These are phyloP conservation scores for Blastomyces emzantsi DNA, from an alignment of 2,329 filamentous ascomycete species.

Conservation along the genomic window DNA sequence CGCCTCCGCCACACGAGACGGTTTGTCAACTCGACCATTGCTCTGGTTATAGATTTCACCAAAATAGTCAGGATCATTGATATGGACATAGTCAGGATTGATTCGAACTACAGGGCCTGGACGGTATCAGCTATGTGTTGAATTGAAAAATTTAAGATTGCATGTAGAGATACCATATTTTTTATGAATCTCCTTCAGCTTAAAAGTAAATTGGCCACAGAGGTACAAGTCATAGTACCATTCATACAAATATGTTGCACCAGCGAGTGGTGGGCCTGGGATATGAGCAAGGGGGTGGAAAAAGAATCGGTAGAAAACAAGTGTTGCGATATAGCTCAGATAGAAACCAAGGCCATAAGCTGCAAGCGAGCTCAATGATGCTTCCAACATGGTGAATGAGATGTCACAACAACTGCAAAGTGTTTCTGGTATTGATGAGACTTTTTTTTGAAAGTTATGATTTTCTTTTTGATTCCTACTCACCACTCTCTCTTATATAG, in stretches of 20 bases:
- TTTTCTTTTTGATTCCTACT: not conserved
- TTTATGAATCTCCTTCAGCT: conserved; percentile 24
- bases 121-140: not conserved
- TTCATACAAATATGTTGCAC: conserved; percentile 21
- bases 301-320: conserved; percentile 20
- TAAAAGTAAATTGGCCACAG: conserved; percentile 20
- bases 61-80: conserved; percentile 22
- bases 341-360: not conserved
- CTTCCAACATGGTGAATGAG: not conserved
- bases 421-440: not conserved
- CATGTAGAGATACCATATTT: conserved; percentile 20
- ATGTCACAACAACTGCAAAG: not conserved
- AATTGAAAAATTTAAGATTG: not conserved
- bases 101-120: conserved; percentile 23
- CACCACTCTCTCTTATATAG: not conserved
- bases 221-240: conserved; percentile 22
- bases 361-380: not conserved
- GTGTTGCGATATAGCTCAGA: not conserved
- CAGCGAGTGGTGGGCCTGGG: conserved; percentile 24
- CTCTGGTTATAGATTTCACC: conserved; percentile 20
- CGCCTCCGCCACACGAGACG: not conserved
- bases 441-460: not conserved
- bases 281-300: conserved; percentile 23
- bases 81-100: conserved; percentile 23
- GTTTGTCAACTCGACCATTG: not conserved